These are phyloP conservation scores for Aphanoascus verrucosus DNA, from an alignment of 2,329 filamentous ascomycete species.

Conservation along the genomic window DNA sequence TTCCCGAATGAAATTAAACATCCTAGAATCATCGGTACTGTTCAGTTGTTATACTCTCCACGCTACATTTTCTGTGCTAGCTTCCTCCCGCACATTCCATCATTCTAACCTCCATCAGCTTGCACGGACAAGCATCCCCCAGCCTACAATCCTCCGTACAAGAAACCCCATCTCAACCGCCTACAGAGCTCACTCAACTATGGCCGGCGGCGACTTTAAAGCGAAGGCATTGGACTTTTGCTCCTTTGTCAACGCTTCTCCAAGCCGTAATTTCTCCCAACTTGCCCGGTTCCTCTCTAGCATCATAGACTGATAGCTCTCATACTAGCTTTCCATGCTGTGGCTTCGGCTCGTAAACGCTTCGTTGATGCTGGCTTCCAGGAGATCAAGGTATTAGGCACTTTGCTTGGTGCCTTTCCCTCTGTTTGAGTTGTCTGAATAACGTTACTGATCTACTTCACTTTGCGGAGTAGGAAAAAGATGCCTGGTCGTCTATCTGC, in stretches of 20 bases:
- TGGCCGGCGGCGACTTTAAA: slow-evolving; percentile 23
- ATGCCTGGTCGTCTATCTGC: slow-evolving; percentile 63
- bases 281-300: neutral
- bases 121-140: slow-evolving; percentile 1
- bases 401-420: neutral
- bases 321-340: slow-evolving; percentile 76
- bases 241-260: slow-evolving; percentile 87
- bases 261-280: slow-evolving; percentile 59
- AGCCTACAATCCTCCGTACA: neutral
- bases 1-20: slow-evolving; percentile 4
- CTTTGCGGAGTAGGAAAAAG: slow-evolving; percentile 23
- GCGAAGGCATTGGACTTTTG: slow-evolving; percentile 64
- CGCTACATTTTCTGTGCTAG: neutral
- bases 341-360: slow-evolving; percentile 63
- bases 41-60: neutral
- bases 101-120: slow-evolving; percentile 2
- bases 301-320: slow-evolving; percentile 16
- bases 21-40: slow-evolving; percentile 7
- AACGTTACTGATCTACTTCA: neutral
- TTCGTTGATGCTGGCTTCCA: slow-evolving; percentile 77
- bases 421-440: neutral
- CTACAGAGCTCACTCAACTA: slow-evolving; percentile 18
- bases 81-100: neutral
- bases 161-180: neutral
- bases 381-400: slow-evolving; percentile 58